Conservation (phyloP, 2,329 filamentous ascomycete genomes). For the Pestalotiopsis sp. region DNA sequence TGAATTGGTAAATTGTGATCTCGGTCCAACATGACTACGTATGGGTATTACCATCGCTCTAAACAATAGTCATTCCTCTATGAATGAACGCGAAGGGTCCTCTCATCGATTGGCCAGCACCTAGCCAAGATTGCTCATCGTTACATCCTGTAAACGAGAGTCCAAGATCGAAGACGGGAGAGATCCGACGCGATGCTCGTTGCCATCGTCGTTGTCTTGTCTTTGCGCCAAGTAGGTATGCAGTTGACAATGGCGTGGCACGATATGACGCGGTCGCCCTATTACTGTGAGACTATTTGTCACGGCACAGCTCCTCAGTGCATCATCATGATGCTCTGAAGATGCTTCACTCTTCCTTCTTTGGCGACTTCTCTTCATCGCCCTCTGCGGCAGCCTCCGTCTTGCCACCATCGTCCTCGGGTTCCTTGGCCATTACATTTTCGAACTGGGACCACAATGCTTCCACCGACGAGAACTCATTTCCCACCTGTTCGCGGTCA, state of each 20-base stretch:
- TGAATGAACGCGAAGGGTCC: background rate
- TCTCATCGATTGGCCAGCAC: too few species aligned
- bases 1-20: background rate
- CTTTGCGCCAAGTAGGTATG: too few species aligned
- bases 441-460: slow-evolving; percentile 97
- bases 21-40: background rate
- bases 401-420: slow-evolving; percentile 35
- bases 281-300: too few species aligned
- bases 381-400: slow-evolving; percentile 14
- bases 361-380: slow-evolving; percentile 31
- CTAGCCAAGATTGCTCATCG: too few species aligned
- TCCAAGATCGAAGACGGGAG: too few species aligned
- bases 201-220: too few species aligned
- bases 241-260: too few species aligned
- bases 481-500: slow-evolving; percentile 68
- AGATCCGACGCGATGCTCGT: too few species aligned
- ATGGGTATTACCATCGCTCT: too few species aligned
- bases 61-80: background rate
- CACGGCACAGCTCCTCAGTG: too few species aligned
- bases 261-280: too few species aligned
- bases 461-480: slow-evolving; percentile 97
- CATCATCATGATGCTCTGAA: background rate
- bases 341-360: slow-evolving; percentile 22
- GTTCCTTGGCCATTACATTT: slow-evolving; percentile 84
- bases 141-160: too few species aligned